Conservation (phyloP, 192 early-diverging fungal species). For the Helicostylum pulchrum region DNA sequence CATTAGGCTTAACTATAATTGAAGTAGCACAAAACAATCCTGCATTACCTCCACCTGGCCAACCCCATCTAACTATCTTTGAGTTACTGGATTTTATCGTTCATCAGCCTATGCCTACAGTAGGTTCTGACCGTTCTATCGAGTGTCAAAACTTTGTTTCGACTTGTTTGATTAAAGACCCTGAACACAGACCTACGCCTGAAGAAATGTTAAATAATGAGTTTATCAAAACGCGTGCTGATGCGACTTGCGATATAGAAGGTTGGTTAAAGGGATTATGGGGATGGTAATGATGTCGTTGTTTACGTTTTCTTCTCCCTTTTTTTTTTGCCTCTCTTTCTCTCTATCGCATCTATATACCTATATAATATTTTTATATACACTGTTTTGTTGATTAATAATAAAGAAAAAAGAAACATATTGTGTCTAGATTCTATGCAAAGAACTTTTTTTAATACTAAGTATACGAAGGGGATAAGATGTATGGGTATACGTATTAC, state of each 20-base stretch:
- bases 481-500: no score
- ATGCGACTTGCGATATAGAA: conserved; percentile 56
- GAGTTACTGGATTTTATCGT: conserved; percentile 94
- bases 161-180: conserved; percentile 70
- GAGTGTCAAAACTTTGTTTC: conserved; percentile 69
- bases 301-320: not conserved
- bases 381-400: no score
- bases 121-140: conserved; percentile 53
- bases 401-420: no score
- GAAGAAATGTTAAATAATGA: conserved; percentile 64
- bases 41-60: conserved; percentile 83
- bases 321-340: no score
- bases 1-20: conserved; percentile 87
- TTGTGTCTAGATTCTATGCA: no score
- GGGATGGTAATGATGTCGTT: conserved; percentile 41
- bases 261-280: conserved; percentile 73
- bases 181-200: conserved; percentile 61
- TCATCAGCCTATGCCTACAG: conserved; percentile 79
- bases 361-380: no score
- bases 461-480: no score
- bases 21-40: conserved; percentile 90
- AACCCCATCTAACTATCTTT: conserved; percentile 73
- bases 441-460: no score
- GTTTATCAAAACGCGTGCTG: conserved; percentile 58
- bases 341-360: no score